Evolutionary conservation across 306 rosid genomes (phyloP).

Genomic region (Inga laurina): DNA sequence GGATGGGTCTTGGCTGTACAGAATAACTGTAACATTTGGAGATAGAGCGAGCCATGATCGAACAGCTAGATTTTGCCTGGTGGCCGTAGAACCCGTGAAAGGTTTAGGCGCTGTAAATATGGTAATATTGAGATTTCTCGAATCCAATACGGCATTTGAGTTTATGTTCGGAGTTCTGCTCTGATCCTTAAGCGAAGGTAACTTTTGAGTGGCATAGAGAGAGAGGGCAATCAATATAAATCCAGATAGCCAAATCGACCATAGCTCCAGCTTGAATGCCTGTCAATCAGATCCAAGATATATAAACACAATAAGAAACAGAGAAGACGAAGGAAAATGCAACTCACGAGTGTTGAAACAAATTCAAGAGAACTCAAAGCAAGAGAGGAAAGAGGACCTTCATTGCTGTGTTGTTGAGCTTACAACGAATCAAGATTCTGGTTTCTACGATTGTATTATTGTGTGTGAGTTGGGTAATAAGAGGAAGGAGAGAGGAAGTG

Average conservation of each 20-base stretch:
- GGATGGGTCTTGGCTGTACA: conserved; percentile 71
- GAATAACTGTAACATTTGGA: conserved; percentile 54
- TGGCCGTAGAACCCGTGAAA: conserved; percentile 57
- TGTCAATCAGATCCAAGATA: conserved; percentile 36
- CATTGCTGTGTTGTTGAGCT: conserved; percentile 49
- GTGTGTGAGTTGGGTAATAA: conserved; percentile 29
- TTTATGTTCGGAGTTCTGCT: conserved; percentile 26
- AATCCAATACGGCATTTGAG: conserved; percentile 25
- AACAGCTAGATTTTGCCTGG: conserved; percentile 66
- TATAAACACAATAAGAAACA: conserved; percentile 9
- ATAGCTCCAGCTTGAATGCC: conserved; percentile 58
- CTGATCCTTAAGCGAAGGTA: conserved; percentile 55
- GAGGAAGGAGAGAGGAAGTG: conserved; percentile 33
- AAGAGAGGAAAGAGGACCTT: conserved; percentile 49
- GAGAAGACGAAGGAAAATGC: conserved; percentile 13
- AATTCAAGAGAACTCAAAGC: neutral
- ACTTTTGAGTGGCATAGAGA: conserved; percentile 65
- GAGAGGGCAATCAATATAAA: conserved; percentile 61
- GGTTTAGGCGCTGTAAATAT: conserved; percentile 80
- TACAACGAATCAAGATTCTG: conserved; percentile 20
- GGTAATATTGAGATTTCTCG: conserved; percentile 46
- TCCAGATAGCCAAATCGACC: conserved; percentile 88
- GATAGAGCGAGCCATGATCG: conserved; percentile 87
- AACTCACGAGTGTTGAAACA: neutral
- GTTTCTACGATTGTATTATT: conserved; percentile 18